Conservation (phyloP, 2,329 filamentous ascomycete genomes). For the Hypoxylon sp. region DNA sequence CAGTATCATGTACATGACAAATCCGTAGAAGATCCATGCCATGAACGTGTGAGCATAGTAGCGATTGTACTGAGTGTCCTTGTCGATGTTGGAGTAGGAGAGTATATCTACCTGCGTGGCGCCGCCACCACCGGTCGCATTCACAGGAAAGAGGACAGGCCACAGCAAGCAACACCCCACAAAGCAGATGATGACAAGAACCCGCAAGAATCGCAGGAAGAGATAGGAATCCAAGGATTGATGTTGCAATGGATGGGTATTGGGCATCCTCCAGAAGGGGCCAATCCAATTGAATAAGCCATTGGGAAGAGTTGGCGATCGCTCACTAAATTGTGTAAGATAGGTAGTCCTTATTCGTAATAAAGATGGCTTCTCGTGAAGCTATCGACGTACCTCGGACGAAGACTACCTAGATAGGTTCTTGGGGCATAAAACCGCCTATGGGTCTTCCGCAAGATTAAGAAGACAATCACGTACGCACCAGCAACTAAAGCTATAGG, state of each 20-base stretch:
- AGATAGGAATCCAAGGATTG: constrained; percentile 93
- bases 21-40: constrained; percentile 85
- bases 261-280: constrained; percentile 74
- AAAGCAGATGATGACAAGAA: constrained; percentile 79
- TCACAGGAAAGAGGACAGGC: constrained; percentile 87
- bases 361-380: not conserved
- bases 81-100: constrained; percentile 79
- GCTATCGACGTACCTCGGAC: constrained; percentile 52
- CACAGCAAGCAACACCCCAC: constrained; percentile 87
- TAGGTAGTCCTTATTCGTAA: not conserved
- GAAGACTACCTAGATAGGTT: constrained; percentile 62
- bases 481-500: constrained; percentile 55
- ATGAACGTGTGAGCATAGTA: constrained; percentile 86
- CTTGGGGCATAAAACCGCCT: constrained; percentile 63
- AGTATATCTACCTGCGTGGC: constrained; percentile 79
- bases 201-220: constrained; percentile 87
- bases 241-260: constrained; percentile 87
- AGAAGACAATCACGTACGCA: constrained; percentile 59
- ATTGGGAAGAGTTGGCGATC: constrained; percentile 68
- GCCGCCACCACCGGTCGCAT: constrained; percentile 80
- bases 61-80: constrained; percentile 65
- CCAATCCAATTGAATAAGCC: constrained; percentile 76
- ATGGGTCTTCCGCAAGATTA: constrained; percentile 59
- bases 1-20: constrained; percentile 88
- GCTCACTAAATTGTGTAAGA: constrained; percentile 57